Percentiles rank a stretch among this genome's conserved stretches.
Evolutionary conservation across 73 alveolate species (phyloP).

Genomic region (Uronychia binucleata): DNA sequence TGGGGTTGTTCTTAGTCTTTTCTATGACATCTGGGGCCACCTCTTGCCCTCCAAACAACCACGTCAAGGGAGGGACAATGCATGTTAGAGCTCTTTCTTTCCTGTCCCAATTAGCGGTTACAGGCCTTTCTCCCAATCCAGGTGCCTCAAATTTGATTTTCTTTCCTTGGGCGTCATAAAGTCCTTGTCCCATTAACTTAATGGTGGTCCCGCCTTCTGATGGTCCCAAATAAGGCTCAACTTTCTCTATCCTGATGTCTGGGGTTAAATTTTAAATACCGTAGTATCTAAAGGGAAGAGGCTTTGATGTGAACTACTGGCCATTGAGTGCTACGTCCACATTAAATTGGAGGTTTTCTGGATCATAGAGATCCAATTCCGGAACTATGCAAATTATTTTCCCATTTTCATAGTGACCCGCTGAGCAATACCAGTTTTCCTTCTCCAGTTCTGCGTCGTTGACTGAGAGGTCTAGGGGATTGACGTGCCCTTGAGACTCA

Average conservation of each 20-base stretch:
- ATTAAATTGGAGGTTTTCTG: slow-evolving; percentile 82
- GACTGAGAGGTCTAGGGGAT: slow-evolving; percentile 80
- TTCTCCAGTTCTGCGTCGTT: slow-evolving; percentile 88
- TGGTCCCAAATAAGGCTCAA: slow-evolving; percentile 90
- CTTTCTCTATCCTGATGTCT: slow-evolving; percentile 38
- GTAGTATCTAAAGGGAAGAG: slow-evolving; percentile 71
- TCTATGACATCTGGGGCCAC: slow-evolving; percentile 83
- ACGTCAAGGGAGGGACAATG: slow-evolving; percentile 94
- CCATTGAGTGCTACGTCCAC: slow-evolving; percentile 98
- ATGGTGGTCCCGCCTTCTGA: slow-evolving; percentile 94
- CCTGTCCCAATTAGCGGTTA: slow-evolving; percentile 96
- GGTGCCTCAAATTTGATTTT: slow-evolving; percentile 86
- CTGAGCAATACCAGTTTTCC: slow-evolving; percentile 91
- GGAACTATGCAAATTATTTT: slow-evolving; percentile 92
- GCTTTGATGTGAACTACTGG: slow-evolving; percentile 96
- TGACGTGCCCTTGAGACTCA: neutral
- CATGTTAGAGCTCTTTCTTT: slow-evolving; percentile 83
- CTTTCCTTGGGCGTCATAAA: slow-evolving; percentile 95
- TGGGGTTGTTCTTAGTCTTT: slow-evolving; percentile 66
- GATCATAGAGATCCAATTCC: slow-evolving; percentile 75
- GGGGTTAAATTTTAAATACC: neutral
- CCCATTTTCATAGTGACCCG: slow-evolving; percentile 90
- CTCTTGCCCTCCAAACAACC: slow-evolving; percentile 94
- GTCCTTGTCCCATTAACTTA: slow-evolving; percentile 90
- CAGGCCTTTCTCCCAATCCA: slow-evolving; percentile 86